Evolutionary conservation across 2,329 filamentous ascomycete species (phyloP).

Genomic region (Colletotrichum karsti): DNA sequence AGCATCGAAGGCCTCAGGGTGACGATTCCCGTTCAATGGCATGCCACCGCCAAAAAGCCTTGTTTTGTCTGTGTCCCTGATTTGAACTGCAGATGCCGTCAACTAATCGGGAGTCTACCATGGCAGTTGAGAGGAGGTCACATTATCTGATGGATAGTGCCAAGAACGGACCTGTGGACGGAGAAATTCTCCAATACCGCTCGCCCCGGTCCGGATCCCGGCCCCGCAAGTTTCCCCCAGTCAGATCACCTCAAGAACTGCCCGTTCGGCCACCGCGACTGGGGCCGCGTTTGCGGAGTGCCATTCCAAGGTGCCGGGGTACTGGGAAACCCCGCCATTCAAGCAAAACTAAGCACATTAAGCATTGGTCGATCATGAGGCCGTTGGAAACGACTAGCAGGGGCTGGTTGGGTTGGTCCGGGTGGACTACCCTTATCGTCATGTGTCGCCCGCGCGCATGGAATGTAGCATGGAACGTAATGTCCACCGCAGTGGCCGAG

Average conservation of each 20-base stretch:
- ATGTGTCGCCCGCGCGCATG: constrained; percentile 9
- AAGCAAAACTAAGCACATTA: neutral
- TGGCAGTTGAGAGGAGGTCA: neutral
- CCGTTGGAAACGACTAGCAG: neutral
- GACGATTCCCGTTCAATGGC: neutral
- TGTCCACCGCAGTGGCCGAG: neutral
- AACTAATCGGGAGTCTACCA: neutral
- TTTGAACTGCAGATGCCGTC: neutral
- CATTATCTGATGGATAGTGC: constrained; percentile 12
- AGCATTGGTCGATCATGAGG: neutral
- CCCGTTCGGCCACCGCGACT: neutral
- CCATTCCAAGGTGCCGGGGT: neutral
- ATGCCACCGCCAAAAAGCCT: neutral
- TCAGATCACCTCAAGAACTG: neutral
- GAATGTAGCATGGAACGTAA: neutral
- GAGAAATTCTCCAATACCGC: constrained; percentile 13
- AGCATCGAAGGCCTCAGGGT: neutral
- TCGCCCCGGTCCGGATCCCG: constrained; percentile 7
- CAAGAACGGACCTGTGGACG: constrained; percentile 19
- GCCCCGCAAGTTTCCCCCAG: constrained; percentile 12
- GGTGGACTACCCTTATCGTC: constrained; percentile 4
- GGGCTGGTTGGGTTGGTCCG: neutral
- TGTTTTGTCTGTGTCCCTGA: neutral
- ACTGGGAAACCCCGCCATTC: neutral
- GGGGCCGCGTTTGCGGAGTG: neutral